These are phyloP conservation scores for Claviceps cyperi DNA, from an alignment of 2,329 filamentous ascomycete genomes.

Conservation along the genomic window DNA sequence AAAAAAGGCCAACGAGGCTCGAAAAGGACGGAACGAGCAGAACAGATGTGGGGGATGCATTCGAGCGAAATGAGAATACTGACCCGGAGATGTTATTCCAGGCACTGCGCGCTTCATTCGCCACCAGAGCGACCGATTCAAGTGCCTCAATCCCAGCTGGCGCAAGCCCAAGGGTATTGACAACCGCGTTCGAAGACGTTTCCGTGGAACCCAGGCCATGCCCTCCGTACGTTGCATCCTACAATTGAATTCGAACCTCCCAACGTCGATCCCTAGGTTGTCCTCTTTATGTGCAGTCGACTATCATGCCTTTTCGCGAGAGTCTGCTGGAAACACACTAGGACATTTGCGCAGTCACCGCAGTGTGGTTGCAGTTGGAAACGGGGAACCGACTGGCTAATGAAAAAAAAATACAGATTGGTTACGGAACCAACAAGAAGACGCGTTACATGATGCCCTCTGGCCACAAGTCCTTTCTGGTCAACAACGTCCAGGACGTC, in stretches of 20 bases:
- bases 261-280: not conserved
- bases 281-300: not conserved
- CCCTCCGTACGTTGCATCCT: conserved; percentile 65
- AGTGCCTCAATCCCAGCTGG: conserved; percentile 80
- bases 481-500: conserved; percentile 90
- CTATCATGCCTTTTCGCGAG: not conserved
- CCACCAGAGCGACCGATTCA: conserved; percentile 97
- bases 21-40: not conserved
- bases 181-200: conserved; percentile 91
- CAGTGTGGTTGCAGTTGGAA: too few species aligned
- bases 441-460: conserved; percentile 97
- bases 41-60: not conserved
- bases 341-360: not conserved
- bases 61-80: conserved; percentile 16
- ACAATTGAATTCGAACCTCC: not conserved
- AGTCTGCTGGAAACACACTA: not conserved
- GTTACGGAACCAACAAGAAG: conserved; percentile 99
- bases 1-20: not conserved
- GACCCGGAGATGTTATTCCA: conserved; percentile 28
- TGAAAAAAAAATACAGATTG: conserved; percentile 50
- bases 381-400: conserved; percentile 1
- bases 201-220: conserved; percentile 92
- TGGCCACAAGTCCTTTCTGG: conserved; percentile 99
- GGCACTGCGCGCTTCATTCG: conserved; percentile 90
- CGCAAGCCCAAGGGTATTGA: conserved; percentile 99